Evolutionary conservation across 106 monocot species (phyloP), one percentile per base, ranked within the genome.

Genomic region (Posidonia australis): DNA sequence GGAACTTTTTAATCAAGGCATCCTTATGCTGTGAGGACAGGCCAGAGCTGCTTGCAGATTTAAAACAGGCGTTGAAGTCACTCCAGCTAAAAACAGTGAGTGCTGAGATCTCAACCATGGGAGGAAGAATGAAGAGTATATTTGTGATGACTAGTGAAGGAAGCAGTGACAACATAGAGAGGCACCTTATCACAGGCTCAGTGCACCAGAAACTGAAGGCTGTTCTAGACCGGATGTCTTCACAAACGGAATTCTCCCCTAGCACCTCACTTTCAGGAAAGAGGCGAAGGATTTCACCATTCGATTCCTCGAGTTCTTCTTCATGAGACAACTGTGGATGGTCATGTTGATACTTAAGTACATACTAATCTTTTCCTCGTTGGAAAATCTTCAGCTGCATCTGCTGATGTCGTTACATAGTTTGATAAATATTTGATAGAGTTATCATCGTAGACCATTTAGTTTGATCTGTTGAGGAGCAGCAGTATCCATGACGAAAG

Each of bases 131-230:
- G 3, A 59, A 32, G 19, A 30, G 12, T 23, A 60, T 60, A 11
- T 60, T 70, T 22, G 29, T 60, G 29, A 12, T 70, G 46, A 13
- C 51, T 2, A 0, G 29, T 16, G 49, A 45, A n/a, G n/a, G n/a
- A n/a, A 48, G 61, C 42, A 24, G 31, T 1, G 52, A 31, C 22
- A 67, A 68, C 46, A 19, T 63, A 21, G 77, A 83, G 25, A 44
- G 23, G 30, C 68, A 75, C 46, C 36, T 84, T 16, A 58, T 77
- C 24, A 69, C 48, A 1, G 68, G 68, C 29, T 72, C 74, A 3
- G 59, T 88, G 24, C 82, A 79, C 21, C 78, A 80, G 63, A 83
- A 85, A 14, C 67, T 92, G 67, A 71, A 72, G 22, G 77, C 80
- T 44, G 76, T 80, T 25, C 71, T 92, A 22, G 82, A 88, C 21